phyloP scores from a whole-genome alignment of 805 yeast species.

The Candida nonsorbophila region DNA sequence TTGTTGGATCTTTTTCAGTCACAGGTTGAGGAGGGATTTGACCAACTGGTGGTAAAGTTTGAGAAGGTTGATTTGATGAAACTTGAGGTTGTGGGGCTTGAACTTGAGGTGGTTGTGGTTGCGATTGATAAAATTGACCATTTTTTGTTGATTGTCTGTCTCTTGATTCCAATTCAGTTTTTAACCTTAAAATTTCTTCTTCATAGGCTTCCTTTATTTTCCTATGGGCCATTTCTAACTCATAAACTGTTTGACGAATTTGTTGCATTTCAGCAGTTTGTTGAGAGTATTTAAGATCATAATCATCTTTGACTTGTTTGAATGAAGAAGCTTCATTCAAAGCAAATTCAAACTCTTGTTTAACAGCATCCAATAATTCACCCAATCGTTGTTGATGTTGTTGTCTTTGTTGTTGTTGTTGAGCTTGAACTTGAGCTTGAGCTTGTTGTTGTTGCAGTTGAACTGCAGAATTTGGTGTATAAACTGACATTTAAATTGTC shows the following conservation, averaged over 20 bases:
- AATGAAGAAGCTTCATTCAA: slow-evolving; percentile 80
- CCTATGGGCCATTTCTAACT: slow-evolving; percentile 89
- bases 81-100: slow-evolving; percentile 14
- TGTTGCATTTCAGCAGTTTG: slow-evolving; percentile 92
- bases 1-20: slow-evolving; percentile 6
- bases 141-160: slow-evolving; percentile 46
- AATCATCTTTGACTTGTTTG: slow-evolving; percentile 88
- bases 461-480: slow-evolving; percentile 28
- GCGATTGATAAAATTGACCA: slow-evolving; percentile 12
- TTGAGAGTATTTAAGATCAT: slow-evolving; percentile 82
- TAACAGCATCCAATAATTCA: slow-evolving; percentile 87
- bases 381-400: slow-evolving; percentile 48
- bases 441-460: slow-evolving; percentile 14
- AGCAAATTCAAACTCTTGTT: slow-evolving; percentile 83
- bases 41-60: slow-evolving; percentile 3
- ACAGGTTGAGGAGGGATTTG: slow-evolving; percentile 5
- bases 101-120: slow-evolving; percentile 12
- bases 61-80: slow-evolving; percentile 2
- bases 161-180: slow-evolving; percentile 77
- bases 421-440: slow-evolving; percentile 16
- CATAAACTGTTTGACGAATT: slow-evolving; percentile 89
- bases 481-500: slow-evolving; percentile 28
- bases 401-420: slow-evolving; percentile 27
- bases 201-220: slow-evolving; percentile 95
- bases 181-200: slow-evolving; percentile 81